These are phyloP conservation scores for Penicillium turbatum DNA, from an alignment of 495 filamentous ascomycete species.

Conservation along the genomic window DNA sequence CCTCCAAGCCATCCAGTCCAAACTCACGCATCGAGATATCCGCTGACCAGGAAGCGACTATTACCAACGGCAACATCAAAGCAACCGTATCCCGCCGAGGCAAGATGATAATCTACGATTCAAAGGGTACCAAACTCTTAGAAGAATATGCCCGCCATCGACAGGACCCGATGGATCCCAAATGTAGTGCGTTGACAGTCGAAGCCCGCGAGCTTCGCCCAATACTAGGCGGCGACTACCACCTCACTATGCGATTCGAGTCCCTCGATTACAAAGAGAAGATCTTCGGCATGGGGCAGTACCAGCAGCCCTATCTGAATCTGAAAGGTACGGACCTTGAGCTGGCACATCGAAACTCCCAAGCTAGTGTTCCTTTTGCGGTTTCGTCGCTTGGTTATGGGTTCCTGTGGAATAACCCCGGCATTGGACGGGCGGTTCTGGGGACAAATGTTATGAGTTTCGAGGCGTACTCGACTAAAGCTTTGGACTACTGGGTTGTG, in stretches of 20 bases:
- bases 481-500: conserved; percentile 57
- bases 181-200: conserved; percentile 50
- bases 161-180: conserved; percentile 47
- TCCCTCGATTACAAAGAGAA: conserved; percentile 47
- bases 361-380: conserved; percentile 55
- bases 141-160: conserved; percentile 57
- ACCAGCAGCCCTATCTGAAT: conserved; percentile 53
- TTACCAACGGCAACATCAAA: conserved; percentile 50
- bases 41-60: conserved; percentile 32
- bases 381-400: conserved; percentile 54
- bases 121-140: conserved; percentile 39
- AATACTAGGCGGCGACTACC: conserved; percentile 47
- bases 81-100: conserved; percentile 44
- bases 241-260: conserved; percentile 52
- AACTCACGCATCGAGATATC: conserved; percentile 22
- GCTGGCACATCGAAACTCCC: conserved; percentile 58
- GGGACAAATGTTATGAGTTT: conserved; percentile 57
- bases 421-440: conserved; percentile 51
- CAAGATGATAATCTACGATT: conserved; percentile 49
- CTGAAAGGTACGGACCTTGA: conserved; percentile 55
- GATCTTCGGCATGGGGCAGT: conserved; percentile 61
- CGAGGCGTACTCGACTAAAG: conserved; percentile 49
- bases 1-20: conserved; percentile 17
- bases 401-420: conserved; percentile 57
- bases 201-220: conserved; percentile 54